Evolutionary conservation across 345 rosid species (phyloP), one percentile per base, ranked within the genome.

Genomic region (Linum trigynum): DNA sequence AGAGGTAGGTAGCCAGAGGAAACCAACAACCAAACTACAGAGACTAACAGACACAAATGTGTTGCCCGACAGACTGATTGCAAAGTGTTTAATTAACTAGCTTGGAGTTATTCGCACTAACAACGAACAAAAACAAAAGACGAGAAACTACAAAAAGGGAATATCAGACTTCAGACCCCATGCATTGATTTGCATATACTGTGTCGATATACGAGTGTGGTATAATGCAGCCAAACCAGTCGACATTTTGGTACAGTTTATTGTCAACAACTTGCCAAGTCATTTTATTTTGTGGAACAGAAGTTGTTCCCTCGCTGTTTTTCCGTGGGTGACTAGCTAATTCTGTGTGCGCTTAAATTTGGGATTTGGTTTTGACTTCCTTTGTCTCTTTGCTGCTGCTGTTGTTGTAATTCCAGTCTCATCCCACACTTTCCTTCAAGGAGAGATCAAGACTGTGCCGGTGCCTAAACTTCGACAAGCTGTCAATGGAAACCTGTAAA

Each of bases 401-500:
- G 32, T 41, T 41, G 45, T 41, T 4, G 45, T 41, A 23, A 23
- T 8, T 79, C 78, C 85, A 90, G 91, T 85, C 94, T 65, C 97
- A 90, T 72, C 86, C 81, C 0, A 66, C 69, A 55, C 78, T 90
- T 51, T 72, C 88, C 42, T 76, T 82, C 3, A 85, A 84, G 71
- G 88, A 84, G 63, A 68, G 90, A 64, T 81, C 91, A 65, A 80
- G 72, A 67, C 61, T 90, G 42, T 90, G 91, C 68, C 61, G 80
- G 64, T 90, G 97, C 71, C 78, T 90, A 0, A 82, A 84, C 74
- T 87, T 78, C 74, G 70, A 77, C 80, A 90, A 87, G 71, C 80
- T 90, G n/a, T 82, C 83, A 64, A 55, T 90, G 10, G 94, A 80
- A 73, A 80, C 84, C 37, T 82, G 94, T 59, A 90, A 87, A 72